phyloP scores from a whole-genome alignment of 164 flowering plant species.

The Sextonia rubra region DNA sequence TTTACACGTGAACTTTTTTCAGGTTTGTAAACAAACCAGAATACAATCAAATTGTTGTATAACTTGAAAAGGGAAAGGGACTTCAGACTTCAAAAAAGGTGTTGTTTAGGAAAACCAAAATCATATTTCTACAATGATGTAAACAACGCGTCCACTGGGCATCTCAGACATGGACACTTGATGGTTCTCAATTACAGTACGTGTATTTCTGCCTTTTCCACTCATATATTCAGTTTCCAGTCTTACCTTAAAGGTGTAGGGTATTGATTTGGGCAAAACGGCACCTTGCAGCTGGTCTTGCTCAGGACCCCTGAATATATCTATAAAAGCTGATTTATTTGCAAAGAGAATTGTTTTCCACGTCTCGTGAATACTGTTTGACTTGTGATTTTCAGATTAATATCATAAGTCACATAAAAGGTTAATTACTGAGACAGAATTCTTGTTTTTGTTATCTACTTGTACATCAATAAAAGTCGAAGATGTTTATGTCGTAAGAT shows the following conservation, averaged over 20 bases:
- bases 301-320: not conserved
- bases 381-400: not conserved
- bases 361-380: not conserved
- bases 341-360: too few species aligned
- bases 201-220: not conserved
- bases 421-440: not conserved
- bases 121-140: not conserved
- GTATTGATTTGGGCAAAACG: not conserved
- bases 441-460: not conserved
- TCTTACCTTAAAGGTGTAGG: not conserved
- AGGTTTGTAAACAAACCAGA: too few species aligned
- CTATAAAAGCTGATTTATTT: not conserved
- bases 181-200: not conserved
- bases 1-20: not conserved
- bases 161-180: not conserved
- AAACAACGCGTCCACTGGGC: not conserved
- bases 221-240: not conserved
- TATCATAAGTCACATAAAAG: not conserved
- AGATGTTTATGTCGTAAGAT: not conserved
- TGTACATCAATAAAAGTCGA: not conserved
- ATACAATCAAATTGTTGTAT: too few species aligned
- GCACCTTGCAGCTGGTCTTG: not conserved
- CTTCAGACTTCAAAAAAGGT: not conserved
- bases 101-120: too few species aligned
- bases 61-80: too few species aligned